Conservation (phyloP, 2,329 filamentous ascomycete species). For the Fusarium tanahbumbuense region DNA sequence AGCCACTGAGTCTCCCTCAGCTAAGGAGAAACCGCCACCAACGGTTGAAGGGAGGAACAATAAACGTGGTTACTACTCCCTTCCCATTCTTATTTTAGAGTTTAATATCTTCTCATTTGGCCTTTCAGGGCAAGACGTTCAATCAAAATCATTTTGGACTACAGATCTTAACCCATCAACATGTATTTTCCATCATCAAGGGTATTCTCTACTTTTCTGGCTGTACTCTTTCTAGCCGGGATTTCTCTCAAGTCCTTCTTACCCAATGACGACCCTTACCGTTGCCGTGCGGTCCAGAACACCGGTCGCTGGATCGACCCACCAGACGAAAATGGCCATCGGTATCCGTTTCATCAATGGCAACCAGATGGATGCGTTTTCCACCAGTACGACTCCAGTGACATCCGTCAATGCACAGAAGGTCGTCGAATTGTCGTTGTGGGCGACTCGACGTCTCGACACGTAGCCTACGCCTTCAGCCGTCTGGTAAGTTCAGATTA, state of each 20-base stretch:
- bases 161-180: too few relatives aligned
- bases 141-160: too few relatives aligned
- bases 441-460: conserved; percentile 68
- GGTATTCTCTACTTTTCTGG: background rate
- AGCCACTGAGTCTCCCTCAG: too few relatives aligned
- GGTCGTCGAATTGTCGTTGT: conserved; percentile 65
- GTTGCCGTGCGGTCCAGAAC: background rate
- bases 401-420: conserved; percentile 63
- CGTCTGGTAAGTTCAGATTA: conserved; percentile 28
- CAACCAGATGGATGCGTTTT: conserved; percentile 69
- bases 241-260: background rate
- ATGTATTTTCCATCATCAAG: background rate
- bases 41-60: too few relatives aligned
- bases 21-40: too few relatives aligned
- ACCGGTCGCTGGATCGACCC: conserved; percentile 37
- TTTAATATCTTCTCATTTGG: too few relatives aligned
- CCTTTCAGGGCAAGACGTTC: too few relatives aligned
- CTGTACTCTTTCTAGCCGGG: background rate
- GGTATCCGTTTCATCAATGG: conserved; percentile 60
- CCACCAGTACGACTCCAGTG: conserved; percentile 64
- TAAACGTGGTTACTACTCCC: too few relatives aligned
- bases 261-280: background rate
- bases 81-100: too few relatives aligned
- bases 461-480: conserved; percentile 65
- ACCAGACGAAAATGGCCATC: conserved; percentile 44